Conservation (phyloP, 148 eudicot genomes). For the Rhododendron mucronatum region DNA sequence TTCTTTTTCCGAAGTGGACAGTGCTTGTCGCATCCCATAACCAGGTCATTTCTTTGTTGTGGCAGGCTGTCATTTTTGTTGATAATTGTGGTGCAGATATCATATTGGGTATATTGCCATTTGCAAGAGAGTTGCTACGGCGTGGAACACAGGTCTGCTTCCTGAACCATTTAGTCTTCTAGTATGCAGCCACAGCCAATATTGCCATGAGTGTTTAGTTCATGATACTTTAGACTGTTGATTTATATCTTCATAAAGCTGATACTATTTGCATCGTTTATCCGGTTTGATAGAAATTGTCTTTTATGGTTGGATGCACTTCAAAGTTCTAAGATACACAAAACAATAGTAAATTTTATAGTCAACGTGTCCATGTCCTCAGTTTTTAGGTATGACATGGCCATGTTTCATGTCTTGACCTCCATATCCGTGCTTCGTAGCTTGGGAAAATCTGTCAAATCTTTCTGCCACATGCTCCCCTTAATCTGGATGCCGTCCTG, state of each 20-base stretch:
- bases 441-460: background rate
- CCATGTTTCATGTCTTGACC: background rate
- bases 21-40: constrained; percentile 23
- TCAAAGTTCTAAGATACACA: background rate
- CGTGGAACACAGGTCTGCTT: constrained; percentile 79
- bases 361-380: background rate
- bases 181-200: background rate
- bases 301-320: background rate
- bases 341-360: background rate
- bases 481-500: background rate
- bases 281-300: background rate
- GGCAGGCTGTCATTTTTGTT: constrained; percentile 88
- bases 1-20: background rate
- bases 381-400: background rate
- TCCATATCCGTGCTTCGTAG: background rate
- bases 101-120: constrained; percentile 88
- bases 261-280: background rate
- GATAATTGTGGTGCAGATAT: constrained; percentile 99
- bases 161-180: constrained; percentile 5
- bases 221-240: background rate
- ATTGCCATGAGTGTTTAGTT: background rate
- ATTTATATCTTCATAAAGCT: background rate
- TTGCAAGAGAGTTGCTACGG: constrained; percentile 92
- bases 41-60: constrained; percentile 16
- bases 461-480: background rate